Percentiles rank a stretch among this genome's conserved stretches.
These are phyloP conservation scores for Aspergillus tanneri DNA, from an alignment of 2,329 filamentous ascomycete genomes.

Conservation along the genomic window DNA sequence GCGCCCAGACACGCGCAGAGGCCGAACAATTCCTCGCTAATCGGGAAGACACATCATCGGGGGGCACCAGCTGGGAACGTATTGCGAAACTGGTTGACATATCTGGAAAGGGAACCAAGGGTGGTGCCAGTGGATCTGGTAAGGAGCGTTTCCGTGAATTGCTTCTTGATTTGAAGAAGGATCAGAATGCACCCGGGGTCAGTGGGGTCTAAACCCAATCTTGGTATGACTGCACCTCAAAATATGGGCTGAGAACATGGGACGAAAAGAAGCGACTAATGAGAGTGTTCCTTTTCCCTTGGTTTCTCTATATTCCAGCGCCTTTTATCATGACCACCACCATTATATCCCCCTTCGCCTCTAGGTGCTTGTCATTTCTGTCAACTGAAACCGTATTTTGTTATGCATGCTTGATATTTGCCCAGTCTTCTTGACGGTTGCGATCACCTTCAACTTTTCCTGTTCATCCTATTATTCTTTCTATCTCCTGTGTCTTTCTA, in stretches of 20 bases:
- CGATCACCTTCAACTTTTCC: constrained; percentile 8
- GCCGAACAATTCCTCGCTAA: constrained; percentile 87
- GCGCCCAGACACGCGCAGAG: constrained; percentile 83
- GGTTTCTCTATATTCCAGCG: constrained; percentile 8
- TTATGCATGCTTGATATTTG: too few relatives aligned
- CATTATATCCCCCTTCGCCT: background rate
- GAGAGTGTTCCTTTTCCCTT: constrained; percentile 8
- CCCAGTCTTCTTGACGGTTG: constrained; percentile 6
- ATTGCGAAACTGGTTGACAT: constrained; percentile 97
- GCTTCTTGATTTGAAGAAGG: constrained; percentile 82
- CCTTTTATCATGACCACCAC: constrained; percentile 11
- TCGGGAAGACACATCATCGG: constrained; percentile 88
- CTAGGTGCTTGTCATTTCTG: constrained; percentile 8
- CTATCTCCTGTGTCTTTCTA: constrained; percentile 18
- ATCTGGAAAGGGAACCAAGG: constrained; percentile 85
- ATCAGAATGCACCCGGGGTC: constrained; percentile 75
- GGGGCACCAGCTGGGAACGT: constrained; percentile 96
- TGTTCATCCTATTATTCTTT: background rate
- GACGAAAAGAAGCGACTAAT: constrained; percentile 5
- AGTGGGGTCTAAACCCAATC: constrained; percentile 42
- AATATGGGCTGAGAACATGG: background rate
- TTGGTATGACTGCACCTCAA: background rate
- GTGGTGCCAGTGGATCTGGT: constrained; percentile 83
- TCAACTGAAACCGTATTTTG: constrained; percentile 6
- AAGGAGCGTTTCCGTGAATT: constrained; percentile 96